Percentiles rank a stretch among this genome's conserved stretches.
phyloP scores from a whole-genome alignment of 1,284 basidiomycete species.

The Cryptococcus hybrid region DNA sequence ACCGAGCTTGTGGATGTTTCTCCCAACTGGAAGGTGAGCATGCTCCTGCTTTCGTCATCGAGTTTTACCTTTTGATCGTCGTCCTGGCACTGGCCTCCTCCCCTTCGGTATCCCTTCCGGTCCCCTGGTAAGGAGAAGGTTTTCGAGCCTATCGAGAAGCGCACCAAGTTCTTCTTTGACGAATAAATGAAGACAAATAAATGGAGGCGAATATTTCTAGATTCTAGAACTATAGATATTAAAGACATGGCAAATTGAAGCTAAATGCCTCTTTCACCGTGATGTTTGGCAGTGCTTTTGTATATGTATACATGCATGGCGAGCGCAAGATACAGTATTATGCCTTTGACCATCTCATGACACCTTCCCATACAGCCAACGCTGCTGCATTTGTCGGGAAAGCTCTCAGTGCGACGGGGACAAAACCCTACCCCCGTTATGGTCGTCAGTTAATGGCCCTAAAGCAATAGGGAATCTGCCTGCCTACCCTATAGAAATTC shows the following conservation, averaged over 20 bases:
- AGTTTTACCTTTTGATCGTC: no score
- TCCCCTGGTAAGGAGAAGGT: conserved; percentile 42
- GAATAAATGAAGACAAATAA: conserved; percentile 3
- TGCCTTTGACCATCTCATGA: conserved; percentile 33
- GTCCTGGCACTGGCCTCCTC: conserved; percentile 43
- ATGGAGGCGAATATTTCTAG: background rate
- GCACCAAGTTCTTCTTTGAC: conserved; percentile 42
- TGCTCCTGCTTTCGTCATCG: conserved; percentile 48
- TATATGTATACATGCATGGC: no score
- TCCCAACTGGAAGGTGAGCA: conserved; percentile 27
- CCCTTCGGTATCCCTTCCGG: conserved; percentile 52
- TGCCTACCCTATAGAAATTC: conserved; percentile 47
- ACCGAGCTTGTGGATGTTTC: conserved; percentile 45
- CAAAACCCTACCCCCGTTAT: conserved; percentile 35
- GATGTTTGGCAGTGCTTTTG: no score
- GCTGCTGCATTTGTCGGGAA: conserved; percentile 51
- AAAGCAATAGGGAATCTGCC: background rate
- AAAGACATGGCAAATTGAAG: no score
- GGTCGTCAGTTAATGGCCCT: background rate
- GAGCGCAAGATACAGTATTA: background rate
- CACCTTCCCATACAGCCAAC: conserved; percentile 48
- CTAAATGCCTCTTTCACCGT: no score
- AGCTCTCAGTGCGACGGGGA: conserved; percentile 47
- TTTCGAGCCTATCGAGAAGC: conserved; percentile 47
- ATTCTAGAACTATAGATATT: no score